Base-by-base conservation (phyloP, 345 rosid genomes). In the Erysimum cheiranthoides region DNA sequence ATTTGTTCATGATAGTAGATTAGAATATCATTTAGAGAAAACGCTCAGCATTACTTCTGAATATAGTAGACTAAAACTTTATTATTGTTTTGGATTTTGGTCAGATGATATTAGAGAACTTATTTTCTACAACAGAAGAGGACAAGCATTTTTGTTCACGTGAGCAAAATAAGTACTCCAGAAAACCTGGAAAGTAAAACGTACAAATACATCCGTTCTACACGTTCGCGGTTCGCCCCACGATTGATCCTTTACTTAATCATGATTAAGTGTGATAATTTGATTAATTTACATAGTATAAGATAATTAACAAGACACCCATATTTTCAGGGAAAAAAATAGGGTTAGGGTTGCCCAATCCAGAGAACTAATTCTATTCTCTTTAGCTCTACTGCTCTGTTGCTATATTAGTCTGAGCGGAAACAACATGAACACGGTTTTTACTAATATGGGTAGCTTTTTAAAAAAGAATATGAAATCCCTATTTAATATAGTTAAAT, bases 121-220 rank as follows among this genome's bases (percentile, higher is more conserved):
- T 28, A 30, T n/a, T 38, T 61, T 68, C 6, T 58, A 67, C 59
- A 11, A 43, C 7, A 70, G 59, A 76, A 62, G 71, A 70, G 70
- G 73, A 76, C 71, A 54, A 68, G 21, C 32, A 21, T 21, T 40
- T 51, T 43, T 25, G 75, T 76, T 76, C 80, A 76, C 75, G 66
- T 76, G 80, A 62, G 35, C 28, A 61, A 27, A 69, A 61, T 32
- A 43, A 21, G 25, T 21, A 70, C 71, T 76, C 80, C 80, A 61
- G 34, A 62, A 35, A 62, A 53, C 32, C 66, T 62, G 75, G 80
- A 70, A 76, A 61, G 59, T 76, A 61, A 74, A 60, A 76, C 43
- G 62, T 36, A 61, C 58, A 46, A 32, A 67, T 49, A 30, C 49
- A 75, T 68, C 25, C 68, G 35, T 36, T 3, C 61, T 28, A 50